Evolutionary conservation across 1,139 yeast species (phyloP), one percentile per base, ranked within the genome.

Genomic region (Candida gigantensis): DNA sequence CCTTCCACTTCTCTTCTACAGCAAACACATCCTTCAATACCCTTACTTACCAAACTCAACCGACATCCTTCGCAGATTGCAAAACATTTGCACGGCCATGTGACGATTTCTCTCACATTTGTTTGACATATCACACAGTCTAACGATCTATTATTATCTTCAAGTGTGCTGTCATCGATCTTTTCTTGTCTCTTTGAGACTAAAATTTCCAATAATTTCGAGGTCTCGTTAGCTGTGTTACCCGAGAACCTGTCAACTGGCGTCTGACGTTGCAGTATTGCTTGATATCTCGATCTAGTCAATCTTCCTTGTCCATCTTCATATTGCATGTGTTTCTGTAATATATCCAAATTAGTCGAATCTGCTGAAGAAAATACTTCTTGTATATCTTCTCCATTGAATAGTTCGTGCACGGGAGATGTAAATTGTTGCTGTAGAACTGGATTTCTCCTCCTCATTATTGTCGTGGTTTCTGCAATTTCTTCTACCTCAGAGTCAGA

Each of bases 41-140:
- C 85, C 42, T 88, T 74, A 16, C 81, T 65, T 3, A 88, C 90
- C 39, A 89, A 67, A n/a, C 85, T 77, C 20, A 81, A 65, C 16
- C 97, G 71, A 53, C 97, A 89, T 11, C 78, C 74, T 45, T 88
- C 96, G 58, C 97, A 89, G 6, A 89, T 70, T 0, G 96, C 89
- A 45, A 89, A 77, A 57, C 97, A 89, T 49, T 81, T 77, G 56
- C 97, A 89, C 1, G 97, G 97, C 97, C 97, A 89, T 3, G 92
- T 68, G 11, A 89, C 81, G 28, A 89, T 77, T 44, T 84, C 87
- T 47, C 97, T 72, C 6, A 80, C 74, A 40, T 83, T 78, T 8
- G 73, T 71, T 48, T 85, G 94, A 57, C 97, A 89, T 2, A 89
- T 83, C 3, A 87, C 95, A 60, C 97, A 89, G 9, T 63, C 76